Conservation (phyloP, 352 stramenopile genomes). For the Poterioochromonas sp. region DNA sequence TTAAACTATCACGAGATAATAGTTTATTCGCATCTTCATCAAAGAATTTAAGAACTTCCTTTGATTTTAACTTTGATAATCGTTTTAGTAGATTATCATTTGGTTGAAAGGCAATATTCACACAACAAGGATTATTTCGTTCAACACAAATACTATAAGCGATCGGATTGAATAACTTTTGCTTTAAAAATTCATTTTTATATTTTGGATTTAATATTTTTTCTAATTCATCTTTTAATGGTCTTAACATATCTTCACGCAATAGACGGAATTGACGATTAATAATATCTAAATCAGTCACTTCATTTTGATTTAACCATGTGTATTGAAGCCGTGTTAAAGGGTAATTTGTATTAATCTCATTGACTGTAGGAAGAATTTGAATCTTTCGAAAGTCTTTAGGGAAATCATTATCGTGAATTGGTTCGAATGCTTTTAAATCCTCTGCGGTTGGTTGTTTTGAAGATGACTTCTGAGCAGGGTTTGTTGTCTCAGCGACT, state of each 20-base stretch:
- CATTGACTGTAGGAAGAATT: neutral
- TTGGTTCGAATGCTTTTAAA: too few relatives aligned
- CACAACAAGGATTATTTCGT: neutral
- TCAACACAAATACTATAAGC: neutral
- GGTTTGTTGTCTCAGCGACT: too few relatives aligned
- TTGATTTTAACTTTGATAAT: neutral
- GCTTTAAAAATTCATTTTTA: neutral
- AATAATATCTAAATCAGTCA: neutral
- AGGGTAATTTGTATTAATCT: neutral
- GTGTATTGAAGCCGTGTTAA: neutral
- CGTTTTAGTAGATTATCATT: neutral
- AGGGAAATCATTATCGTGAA: constrained; percentile 20
- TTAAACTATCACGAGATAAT: neutral
- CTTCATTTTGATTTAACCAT: neutral
- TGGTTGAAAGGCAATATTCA: neutral
- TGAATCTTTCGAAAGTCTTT: constrained; percentile 11
- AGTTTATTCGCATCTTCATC: neutral
- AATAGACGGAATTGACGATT: constrained; percentile 19
- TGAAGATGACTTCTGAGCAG: too few relatives aligned
- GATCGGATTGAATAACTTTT: neutral
- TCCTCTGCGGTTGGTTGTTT: too few relatives aligned
- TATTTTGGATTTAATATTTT: neutral
- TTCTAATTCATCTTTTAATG: neutral
- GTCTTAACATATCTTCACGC: neutral
- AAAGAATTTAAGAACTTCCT: neutral